These are phyloP conservation scores for Sporobolomyces pararoseus DNA, from an alignment of 768 basidiomycete genomes.

Conservation along the genomic window DNA sequence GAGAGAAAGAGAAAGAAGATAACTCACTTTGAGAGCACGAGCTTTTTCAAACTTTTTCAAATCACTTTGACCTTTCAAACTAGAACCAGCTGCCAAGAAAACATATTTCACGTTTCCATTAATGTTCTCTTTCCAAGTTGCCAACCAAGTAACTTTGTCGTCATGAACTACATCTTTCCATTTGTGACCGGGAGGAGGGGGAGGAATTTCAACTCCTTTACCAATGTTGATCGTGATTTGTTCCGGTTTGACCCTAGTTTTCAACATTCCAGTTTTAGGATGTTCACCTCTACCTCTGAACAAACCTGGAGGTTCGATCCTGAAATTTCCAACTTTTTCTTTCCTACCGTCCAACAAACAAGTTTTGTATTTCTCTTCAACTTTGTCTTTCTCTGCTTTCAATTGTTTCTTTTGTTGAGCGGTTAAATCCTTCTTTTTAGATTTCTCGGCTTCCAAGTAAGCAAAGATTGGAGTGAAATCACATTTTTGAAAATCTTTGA, in stretches of 20 bases:
- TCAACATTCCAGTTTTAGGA: slow-evolving; percentile 91
- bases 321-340: slow-evolving; percentile 97
- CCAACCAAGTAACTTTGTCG: slow-evolving; percentile 96
- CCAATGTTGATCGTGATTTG: slow-evolving; percentile 96
- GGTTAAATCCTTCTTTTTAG: slow-evolving; percentile 82
- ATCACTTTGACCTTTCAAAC: slow-evolving; percentile 96
- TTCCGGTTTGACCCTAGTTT: slow-evolving; percentile 87
- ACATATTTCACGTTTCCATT: slow-evolving; percentile 77
- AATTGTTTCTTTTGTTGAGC: slow-evolving; percentile 82
- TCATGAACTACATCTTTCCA: slow-evolving; percentile 89
- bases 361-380: slow-evolving; percentile 76
- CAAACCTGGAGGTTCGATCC: slow-evolving; percentile 95
- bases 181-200: slow-evolving; percentile 84
- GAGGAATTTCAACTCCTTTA: slow-evolving; percentile 64
- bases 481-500: slow-evolving; percentile 71
- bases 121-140: slow-evolving; percentile 98
- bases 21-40: slow-evolving; percentile 77
- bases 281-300: slow-evolving; percentile 98
- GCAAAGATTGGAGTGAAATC: slow-evolving; percentile 95
- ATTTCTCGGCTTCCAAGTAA: slow-evolving; percentile 85
- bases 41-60: slow-evolving; percentile 98
- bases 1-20: slow-evolving; percentile 23
- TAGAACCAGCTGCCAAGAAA: slow-evolving; percentile 94
- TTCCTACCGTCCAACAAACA: slow-evolving; percentile 93
- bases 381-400: slow-evolving; percentile 76